These are phyloP conservation scores for Astrephomene gubernaculifera DNA, from an alignment of 139 green algal species.

Conservation along the genomic window DNA sequence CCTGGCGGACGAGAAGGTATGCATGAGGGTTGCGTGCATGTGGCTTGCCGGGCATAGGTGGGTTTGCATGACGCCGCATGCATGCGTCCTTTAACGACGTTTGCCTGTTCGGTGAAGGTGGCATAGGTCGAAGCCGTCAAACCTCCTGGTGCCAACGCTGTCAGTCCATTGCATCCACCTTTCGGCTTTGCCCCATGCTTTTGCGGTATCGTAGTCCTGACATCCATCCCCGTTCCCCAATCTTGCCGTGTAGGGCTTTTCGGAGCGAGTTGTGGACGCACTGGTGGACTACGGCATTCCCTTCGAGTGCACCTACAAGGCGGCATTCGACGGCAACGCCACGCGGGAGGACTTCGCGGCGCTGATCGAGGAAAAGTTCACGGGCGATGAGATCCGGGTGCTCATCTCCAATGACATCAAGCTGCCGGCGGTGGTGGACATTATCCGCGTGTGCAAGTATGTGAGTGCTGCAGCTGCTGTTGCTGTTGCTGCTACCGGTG, in stretches of 20 bases:
- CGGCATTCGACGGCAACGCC: neutral
- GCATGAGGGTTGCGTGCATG: neutral
- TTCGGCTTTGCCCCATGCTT: neutral
- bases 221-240: neutral
- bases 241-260: conserved; percentile 1
- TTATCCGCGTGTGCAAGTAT: too few relatives aligned
- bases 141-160: neutral
- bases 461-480: too few relatives aligned
- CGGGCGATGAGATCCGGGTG: conserved; percentile 9
- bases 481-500: too few relatives aligned
- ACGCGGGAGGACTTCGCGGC: conserved; percentile 10
- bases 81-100: too few relatives aligned
- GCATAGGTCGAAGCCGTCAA: neutral
- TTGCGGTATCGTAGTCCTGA: neutral
- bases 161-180: neutral
- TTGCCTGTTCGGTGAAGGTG: too few relatives aligned
- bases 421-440: too few relatives aligned
- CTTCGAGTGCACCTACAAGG: conserved; percentile 46
- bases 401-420: conserved; percentile 40
- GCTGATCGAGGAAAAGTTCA: conserved; percentile 27
- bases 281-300: conserved; percentile 41
- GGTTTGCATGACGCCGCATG: too few relatives aligned
- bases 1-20: neutral
- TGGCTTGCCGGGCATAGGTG: neutral
- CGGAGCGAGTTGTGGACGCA: neutral